Base-by-base conservation (phyloP, 768 basidiomycete genomes). In the Harrya chromipes region DNA sequence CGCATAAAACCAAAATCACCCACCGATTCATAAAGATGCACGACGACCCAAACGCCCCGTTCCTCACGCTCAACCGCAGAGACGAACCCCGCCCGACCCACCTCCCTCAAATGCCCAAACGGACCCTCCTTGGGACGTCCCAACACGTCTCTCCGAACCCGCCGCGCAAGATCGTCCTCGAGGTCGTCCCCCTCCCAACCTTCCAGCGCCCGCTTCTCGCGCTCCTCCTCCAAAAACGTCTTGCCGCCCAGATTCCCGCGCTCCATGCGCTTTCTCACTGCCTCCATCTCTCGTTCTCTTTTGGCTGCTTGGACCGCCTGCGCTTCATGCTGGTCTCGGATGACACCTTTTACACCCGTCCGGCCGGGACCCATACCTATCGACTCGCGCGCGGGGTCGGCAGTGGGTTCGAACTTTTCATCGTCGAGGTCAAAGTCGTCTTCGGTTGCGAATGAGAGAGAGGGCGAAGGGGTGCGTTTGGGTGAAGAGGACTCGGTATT, bases 281-380 rank as follows among this genome's bases (percentile, higher is more conserved):
- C 77, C 31, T 79, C 75, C 27, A 82, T 63, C 47, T 87, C 83
- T 16, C 66, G 70, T 4, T 72, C 73, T 11, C 73, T 72, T 54
- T 77, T 79, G 21, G 77, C 74, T n/a, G 79, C 76, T 43, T 78
- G 73, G 19, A 82, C 62, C 43, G 72, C 67, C 20, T 72, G 75
- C 4, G 87, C 87, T 60, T 93, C 90, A 50, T 83, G 74, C 26
- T 81, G 77, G 68, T 93, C 90, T 23, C 89, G 79, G 49, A 93
- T 87, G 50, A 93, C 90, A 21, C 90, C 90, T 57, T 93, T 93
- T 40, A 92, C 90, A 19, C 90, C 90, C 6, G 90, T 93, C 23
- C 90, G 76, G 4, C 90, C 90, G 10, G 87, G 87, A 4, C 85
- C 87, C 85, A 91, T 87, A 9, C 90, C 88, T 43, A 91, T 89